These are phyloP conservation scores for Geotrichum candidum DNA, from an alignment of 1,139 yeast genomes.

Conservation along the genomic window DNA sequence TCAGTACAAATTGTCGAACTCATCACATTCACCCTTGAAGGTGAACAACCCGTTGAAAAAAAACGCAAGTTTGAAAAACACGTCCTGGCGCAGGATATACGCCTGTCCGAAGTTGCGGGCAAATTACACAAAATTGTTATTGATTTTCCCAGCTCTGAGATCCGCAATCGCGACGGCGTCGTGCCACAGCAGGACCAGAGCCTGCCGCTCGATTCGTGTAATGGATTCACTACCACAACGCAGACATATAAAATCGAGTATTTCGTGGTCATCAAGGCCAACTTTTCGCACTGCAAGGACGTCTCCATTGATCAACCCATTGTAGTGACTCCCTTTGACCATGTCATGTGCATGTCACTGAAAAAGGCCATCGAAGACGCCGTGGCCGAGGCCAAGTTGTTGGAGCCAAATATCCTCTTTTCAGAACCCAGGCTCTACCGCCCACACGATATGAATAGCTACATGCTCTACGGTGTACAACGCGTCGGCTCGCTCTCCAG, in stretches of 20 bases:
- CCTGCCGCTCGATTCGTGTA: conserved; percentile 33
- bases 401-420: conserved; percentile 5
- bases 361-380: conserved; percentile 34
- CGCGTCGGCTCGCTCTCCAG: conserved; percentile 14
- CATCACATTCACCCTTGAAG: conserved; percentile 31
- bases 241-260: conserved; percentile 36
- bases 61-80: conserved; percentile 32
- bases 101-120: conserved; percentile 28
- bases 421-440: conserved; percentile 14
- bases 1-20: conserved; percentile 37
- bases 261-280: conserved; percentile 33
- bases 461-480: conserved; percentile 14
- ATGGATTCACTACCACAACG: conserved; percentile 36
- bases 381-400: conserved; percentile 29
- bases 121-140: conserved; percentile 27
- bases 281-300: conserved; percentile 37
- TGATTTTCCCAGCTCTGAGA: conserved; percentile 30
- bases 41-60: conserved; percentile 30
- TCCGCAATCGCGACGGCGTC: conserved; percentile 29
- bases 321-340: conserved; percentile 37
- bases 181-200: conserved; percentile 34
- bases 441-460: conserved; percentile 15
- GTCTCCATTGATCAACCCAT: conserved; percentile 37
- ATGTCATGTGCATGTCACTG: conserved; percentile 35
- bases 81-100: conserved; percentile 29